A percentile compares a stretch with the other conserved stretches of the same genome.
Conservation (phyloP, 345 rosid species). For the Pugionium dolabratum region DNA sequence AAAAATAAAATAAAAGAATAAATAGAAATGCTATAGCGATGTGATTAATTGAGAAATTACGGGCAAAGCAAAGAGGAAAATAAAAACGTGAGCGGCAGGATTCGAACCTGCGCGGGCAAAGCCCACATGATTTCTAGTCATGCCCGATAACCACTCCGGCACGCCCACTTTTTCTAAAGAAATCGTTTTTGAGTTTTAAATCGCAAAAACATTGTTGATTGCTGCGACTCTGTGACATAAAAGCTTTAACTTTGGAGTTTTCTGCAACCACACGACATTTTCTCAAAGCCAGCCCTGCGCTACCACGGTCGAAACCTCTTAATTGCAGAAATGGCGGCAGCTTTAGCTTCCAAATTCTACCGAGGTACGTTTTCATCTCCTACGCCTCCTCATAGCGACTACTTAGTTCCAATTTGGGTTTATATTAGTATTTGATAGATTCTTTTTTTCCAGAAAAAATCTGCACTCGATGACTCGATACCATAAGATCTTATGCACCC, state of each 20-base stretch:
- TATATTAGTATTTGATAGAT: not conserved
- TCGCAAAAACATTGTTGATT: no score
- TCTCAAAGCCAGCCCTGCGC: no score
- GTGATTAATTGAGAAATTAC: no score
- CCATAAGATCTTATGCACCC: slow-evolving; percentile 5
- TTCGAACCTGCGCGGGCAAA: slow-evolving; percentile 47
- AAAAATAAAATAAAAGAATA: no score
- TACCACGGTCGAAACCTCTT: not conserved
- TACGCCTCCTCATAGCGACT: not conserved
- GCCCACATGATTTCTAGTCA: slow-evolving; percentile 95
- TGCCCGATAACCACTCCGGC: slow-evolving; percentile 66
- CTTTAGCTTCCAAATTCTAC: slow-evolving; percentile 35
- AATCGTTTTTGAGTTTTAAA: no score
- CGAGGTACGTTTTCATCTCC: slow-evolving; percentile 17
- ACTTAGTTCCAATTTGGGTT: not conserved
- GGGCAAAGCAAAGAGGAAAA: no score
- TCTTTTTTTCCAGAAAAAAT: not conserved
- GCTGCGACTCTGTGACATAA: no score
- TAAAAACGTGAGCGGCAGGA: no score
- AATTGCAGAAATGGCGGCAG: slow-evolving; percentile 36
- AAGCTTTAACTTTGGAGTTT: no score
- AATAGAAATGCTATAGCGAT: no score
- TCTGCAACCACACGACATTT: no score
- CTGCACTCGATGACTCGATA: not conserved
- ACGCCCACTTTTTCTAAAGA: slow-evolving; percentile 4